Evolutionary conservation across 352 stramenopile species (phyloP).

Genomic region (Pythium aristosporum): DNA sequence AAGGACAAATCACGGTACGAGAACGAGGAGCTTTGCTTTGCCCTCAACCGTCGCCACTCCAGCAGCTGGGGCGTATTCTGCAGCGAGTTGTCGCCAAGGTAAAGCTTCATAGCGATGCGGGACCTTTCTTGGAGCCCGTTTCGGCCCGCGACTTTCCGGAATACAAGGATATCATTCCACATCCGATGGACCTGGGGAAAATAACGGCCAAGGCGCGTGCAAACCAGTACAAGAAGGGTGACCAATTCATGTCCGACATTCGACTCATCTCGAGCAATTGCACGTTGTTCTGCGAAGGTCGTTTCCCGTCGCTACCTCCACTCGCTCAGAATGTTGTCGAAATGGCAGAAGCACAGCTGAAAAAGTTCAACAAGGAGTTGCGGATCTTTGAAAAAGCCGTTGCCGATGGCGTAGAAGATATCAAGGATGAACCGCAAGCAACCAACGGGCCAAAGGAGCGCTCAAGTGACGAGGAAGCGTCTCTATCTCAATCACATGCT

Average conservation of each 20-base stretch:
- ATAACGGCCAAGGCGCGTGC: conserved; percentile 54
- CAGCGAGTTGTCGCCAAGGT: conserved; percentile 64
- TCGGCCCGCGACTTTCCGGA: conserved; percentile 79
- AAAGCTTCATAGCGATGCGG: conserved; percentile 54
- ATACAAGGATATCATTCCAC: conserved; percentile 80
- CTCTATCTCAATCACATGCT: not conserved
- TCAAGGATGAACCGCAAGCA: conserved; percentile 5
- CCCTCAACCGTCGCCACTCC: conserved; percentile 54
- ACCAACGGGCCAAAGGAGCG: conserved; percentile 2
- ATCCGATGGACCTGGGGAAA: conserved; percentile 71
- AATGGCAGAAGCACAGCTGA: conserved; percentile 62
- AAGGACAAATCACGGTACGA: conserved; percentile 31
- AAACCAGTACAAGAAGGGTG: conserved; percentile 52
- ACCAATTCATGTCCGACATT: conserved; percentile 64
- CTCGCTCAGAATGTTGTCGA: conserved; percentile 70
- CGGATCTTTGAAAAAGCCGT: conserved; percentile 46
- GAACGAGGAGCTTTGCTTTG: conserved; percentile 47
- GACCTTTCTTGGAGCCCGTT: conserved; percentile 77
- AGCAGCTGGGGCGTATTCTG: conserved; percentile 60
- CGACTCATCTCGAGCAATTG: conserved; percentile 79
- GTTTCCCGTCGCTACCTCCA: conserved; percentile 73
- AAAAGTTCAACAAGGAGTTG: conserved; percentile 71
- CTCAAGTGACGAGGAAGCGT: not conserved
- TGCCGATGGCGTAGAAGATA: conserved; percentile 12
- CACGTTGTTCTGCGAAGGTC: conserved; percentile 74